Base-by-base conservation (phyloP, 164 flowering plant genomes). In the Aristolochia contorta region DNA sequence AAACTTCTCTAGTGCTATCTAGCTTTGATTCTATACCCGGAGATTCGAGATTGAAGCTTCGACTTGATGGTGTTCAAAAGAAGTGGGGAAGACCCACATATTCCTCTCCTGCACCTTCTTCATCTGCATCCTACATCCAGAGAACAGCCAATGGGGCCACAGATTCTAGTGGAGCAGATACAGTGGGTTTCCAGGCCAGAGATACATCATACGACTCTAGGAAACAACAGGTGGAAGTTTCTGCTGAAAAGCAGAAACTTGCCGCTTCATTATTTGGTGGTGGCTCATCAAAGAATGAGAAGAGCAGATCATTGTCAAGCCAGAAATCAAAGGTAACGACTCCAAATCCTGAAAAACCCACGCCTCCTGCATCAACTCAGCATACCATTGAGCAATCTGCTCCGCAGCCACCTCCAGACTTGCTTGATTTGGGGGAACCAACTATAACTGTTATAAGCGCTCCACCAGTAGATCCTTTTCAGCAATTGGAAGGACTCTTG, bases 201-300 rank as follows among this genome's bases (percentile, higher is more conserved):
- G 84, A 80, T 48, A 66, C 59, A 14, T 47, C 80, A 14, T 76
- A 79, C 58, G 80, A 77, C 65, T 80, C 85, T 30, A 82, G 68
- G 67, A 86, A 59, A 70, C 64, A 76, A 8, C 81, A 78, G 56
- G 71, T 62, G 64, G 97, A 88, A 71, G 75, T 90, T 57, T 30
- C 75, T 62, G 75, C 93, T 9, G 96, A 94, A 65, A 94, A 86
- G 76, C 92, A 94, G 74, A 94, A 73, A 68, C 90, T 94, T 64
- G 99, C 97, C 47, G 99, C 95, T 62, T 91, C 99, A 22, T 65
- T 94, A n/a, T 94, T 94, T 74, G 99, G 99, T 47, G 88, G 89
- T 15, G 55, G 67, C 4, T 47, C 82, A 27, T 77, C 91, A 18
- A 85, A 77, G 71, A 47, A 78, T 32, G 91, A 84, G 45, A 85